phyloP scores from a whole-genome alignment of 176 grass and related monocot species.

The Zoysia pacifica region DNA sequence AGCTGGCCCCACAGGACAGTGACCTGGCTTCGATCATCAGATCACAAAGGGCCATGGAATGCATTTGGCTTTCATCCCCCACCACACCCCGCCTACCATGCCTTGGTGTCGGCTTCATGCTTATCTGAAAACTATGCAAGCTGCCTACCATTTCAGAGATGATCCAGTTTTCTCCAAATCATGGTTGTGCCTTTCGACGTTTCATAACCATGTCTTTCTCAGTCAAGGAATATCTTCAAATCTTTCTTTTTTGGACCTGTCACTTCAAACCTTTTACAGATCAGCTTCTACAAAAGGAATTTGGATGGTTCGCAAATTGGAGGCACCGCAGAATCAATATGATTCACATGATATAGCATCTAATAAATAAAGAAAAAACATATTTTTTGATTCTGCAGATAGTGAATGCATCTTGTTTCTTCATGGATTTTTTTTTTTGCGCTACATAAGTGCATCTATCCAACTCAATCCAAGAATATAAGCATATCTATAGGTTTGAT shows the following conservation, averaged over 20 bases:
- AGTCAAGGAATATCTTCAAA: conserved; percentile 25
- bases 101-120: background rate
- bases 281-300: background rate
- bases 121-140: background rate
- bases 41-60: conserved; percentile 9
- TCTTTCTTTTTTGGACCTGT: background rate
- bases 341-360: background rate
- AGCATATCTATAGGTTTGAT: too few relatives aligned
- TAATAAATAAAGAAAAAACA: background rate
- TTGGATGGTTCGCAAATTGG: background rate
- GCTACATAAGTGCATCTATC: background rate
- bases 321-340: background rate
- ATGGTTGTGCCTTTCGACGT: background rate
- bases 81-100: conserved; percentile 19
- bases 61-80: conserved; percentile 30
- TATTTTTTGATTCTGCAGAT: background rate
- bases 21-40: background rate
- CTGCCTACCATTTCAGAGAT: conserved; percentile 26
- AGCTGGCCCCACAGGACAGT: background rate
- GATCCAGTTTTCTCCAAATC: conserved; percentile 2
- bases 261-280: conserved; percentile 21
- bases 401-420: background rate
- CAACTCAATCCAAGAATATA: background rate
- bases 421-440: background rate
- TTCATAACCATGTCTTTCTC: conserved; percentile 10